A percentile compares a stretch with the other conserved stretches of the same genome.
Evolutionary conservation across 495 filamentous ascomycete species (phyloP).

Genomic region (Cercophora samala): DNA sequence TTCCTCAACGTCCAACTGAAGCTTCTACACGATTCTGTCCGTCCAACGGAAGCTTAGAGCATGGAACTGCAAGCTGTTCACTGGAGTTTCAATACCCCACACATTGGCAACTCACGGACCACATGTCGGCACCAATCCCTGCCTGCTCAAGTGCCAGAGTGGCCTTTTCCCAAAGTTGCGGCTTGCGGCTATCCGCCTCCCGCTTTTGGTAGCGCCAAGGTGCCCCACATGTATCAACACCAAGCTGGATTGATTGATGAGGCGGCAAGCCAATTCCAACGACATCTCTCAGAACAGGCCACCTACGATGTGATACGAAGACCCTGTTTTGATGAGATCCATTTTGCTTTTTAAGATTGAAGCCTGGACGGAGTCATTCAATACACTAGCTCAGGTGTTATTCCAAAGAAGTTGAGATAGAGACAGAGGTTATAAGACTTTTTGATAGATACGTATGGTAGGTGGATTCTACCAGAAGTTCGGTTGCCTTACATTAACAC

Average conservation of each 20-base stretch:
- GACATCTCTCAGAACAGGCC: not conserved
- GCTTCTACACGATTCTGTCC: constrained; percentile 11
- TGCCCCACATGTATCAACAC: not conserved
- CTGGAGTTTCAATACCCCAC: constrained; percentile 8
- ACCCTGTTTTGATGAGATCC: no score
- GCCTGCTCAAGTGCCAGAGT: constrained; percentile 33
- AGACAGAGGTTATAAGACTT: no score
- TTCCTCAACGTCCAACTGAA: not conserved
- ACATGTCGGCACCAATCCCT: constrained; percentile 18
- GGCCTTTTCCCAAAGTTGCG: constrained; percentile 28
- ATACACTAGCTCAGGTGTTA: no score
- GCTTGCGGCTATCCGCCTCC: constrained; percentile 14
- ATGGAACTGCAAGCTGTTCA: not conserved
- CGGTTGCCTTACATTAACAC: no score
- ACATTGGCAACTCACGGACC: not conserved
- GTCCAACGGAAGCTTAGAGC: not conserved
- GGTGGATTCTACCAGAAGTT: no score
- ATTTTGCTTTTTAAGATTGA: no score
- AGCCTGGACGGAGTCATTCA: no score
- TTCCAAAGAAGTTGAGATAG: no score
- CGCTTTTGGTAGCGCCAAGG: constrained; percentile 5
- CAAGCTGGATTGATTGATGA: not conserved
- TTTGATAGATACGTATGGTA: no score
- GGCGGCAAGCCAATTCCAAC: not conserved
- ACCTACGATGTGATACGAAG: no score